phyloP scores from a whole-genome alignment of 306 rosid species.

The Trifolium pratense region DNA sequence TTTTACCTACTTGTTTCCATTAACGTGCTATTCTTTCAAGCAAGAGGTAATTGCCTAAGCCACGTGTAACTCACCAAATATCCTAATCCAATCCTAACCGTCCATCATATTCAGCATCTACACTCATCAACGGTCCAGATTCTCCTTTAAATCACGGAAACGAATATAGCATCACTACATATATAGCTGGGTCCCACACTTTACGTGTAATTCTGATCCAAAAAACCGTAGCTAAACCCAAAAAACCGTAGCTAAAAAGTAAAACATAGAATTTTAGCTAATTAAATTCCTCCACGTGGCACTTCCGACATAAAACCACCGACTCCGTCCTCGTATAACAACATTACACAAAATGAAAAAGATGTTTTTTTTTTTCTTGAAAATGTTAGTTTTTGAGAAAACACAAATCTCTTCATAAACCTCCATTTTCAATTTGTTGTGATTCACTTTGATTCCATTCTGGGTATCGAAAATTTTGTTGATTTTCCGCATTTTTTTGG shows the following conservation, averaged over 20 bases:
- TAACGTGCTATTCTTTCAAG: constrained; percentile 17
- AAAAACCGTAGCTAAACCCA: neutral
- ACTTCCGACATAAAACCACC: constrained; percentile 26
- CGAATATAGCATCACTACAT: constrained; percentile 33
- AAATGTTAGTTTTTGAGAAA: neutral
- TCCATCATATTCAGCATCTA: neutral
- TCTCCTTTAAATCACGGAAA: neutral
- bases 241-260: neutral
- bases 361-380: neutral
- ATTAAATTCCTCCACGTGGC: constrained; percentile 39
- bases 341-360: neutral
- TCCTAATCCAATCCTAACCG: constrained; percentile 23
- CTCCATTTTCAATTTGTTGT: constrained; percentile 13
- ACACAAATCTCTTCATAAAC: constrained; percentile 22
- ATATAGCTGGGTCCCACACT: constrained; percentile 42
- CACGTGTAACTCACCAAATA: constrained; percentile 19
- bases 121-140: constrained; percentile 10
- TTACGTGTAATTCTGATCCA: constrained; percentile 40
- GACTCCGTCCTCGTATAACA: constrained; percentile 28
- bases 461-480: constrained; percentile 13
- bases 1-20: too few species aligned
- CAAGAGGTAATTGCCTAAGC: constrained; percentile 2
- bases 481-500: constrained; percentile 36
- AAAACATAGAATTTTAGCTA: neutral
- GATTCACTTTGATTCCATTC: constrained; percentile 30